Base-by-base conservation (phyloP, 2,329 filamentous ascomycete species). In the Penicillium paneum region DNA sequence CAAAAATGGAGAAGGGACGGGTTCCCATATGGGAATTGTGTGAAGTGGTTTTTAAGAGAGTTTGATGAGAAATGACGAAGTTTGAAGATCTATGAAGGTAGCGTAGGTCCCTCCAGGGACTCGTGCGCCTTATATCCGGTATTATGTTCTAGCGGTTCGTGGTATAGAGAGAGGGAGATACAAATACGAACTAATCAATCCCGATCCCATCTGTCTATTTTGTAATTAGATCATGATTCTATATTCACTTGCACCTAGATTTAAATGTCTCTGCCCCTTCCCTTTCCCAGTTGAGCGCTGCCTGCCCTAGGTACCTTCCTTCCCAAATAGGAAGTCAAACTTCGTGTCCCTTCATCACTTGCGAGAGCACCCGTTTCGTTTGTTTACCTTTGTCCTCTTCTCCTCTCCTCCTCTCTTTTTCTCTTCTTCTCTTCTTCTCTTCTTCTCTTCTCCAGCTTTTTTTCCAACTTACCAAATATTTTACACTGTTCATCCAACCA, bases 111-210 rank as follows among this genome's bases (percentile, higher is more conserved):
- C 24, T 49, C 10, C 28, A 40, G 44, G 52, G 57, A 55, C 35
- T 50, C 49, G 13, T 57, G 38, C 55, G 57, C 47, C 52, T 56
- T 45, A 62, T 54, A 54, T 56, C 50, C 26, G 24, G 38, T 52
- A 49, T 62, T 47, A 54, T 57, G 52, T 55, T 54, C 42, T 57
- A 44, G 52, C 51, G 43, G 45, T 55, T 57, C 42, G 48, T 49
- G 52, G 39, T 40, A 59, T 29, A 54, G 55, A 40, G 34, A 21
- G 57, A 39, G 29, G 36, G 47, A 62, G 47, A 60, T 64, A 57
- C 61, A 63, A 59, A 59, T 62, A 61, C 57, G 57, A 63, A 52
- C 41, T 62, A 57, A 63, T 61, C n/a, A n/a, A 38, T 38, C n/a
- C n/a, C n/a, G n/a, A 57, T 57, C 49, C 51, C 53, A 44, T 36